A percentile compares a stretch with the other conserved stretches of the same genome.
Conservation (phyloP, 2,329 filamentous ascomycete species). For the Fusarium nygamai region DNA sequence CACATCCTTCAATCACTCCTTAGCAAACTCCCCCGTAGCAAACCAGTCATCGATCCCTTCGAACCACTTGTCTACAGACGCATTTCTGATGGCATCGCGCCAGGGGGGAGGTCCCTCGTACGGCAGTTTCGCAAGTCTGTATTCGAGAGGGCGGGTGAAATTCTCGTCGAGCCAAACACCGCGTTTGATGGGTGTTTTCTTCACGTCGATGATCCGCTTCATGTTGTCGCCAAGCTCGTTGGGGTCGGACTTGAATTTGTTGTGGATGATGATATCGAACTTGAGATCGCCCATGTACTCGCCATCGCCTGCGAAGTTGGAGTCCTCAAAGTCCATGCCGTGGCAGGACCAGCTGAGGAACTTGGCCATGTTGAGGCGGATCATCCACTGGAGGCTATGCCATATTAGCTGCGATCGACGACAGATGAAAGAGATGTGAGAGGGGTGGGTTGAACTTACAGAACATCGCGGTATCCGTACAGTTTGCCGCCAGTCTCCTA, state of each 20-base stretch:
- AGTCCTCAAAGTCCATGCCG: not conserved
- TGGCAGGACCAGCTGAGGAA: slow-evolving; percentile 3
- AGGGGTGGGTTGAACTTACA: no score
- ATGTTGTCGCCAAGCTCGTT: not conserved
- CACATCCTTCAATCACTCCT: not conserved
- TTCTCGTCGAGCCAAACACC: not conserved
- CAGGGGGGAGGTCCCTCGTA: not conserved
- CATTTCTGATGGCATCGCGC: not conserved
- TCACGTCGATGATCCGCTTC: not conserved
- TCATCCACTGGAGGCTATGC: slow-evolving; percentile 22
- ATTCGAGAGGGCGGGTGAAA: not conserved
- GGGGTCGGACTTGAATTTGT: not conserved
- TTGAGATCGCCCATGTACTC: not conserved
- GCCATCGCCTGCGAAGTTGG: not conserved
- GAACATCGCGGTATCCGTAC: slow-evolving; percentile 1
- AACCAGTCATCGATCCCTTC: not conserved
- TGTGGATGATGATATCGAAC: not conserved
- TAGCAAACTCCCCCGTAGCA: not conserved
- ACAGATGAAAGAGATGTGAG: no score
- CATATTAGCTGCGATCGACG: not conserved
- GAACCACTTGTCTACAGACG: not conserved
- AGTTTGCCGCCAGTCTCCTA: not conserved
- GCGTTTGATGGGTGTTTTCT: not conserved
- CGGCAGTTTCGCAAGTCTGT: not conserved
- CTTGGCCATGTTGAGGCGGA: not conserved